Percentiles rank a stretch among this genome's conserved stretches.
Evolutionary conservation across 352 stramenopile genomes (phyloP).

Genomic region (Globisporangium barbulae): DNA sequence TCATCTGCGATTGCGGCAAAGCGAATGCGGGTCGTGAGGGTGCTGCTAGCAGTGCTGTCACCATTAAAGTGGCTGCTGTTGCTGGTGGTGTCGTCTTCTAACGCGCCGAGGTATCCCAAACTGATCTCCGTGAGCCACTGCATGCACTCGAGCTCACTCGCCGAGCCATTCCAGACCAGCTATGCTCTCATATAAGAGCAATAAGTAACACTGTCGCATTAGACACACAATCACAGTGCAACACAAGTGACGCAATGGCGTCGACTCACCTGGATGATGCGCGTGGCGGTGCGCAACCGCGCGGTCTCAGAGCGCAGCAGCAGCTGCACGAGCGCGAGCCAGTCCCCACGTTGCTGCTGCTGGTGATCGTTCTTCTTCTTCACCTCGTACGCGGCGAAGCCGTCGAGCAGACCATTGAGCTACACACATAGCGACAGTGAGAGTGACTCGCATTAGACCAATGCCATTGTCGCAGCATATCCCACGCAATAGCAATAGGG

Average conservation of each 20-base stretch:
- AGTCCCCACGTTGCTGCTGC: constrained; percentile 45
- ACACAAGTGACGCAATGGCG: background rate
- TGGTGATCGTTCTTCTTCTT: constrained; percentile 39
- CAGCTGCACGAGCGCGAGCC: constrained; percentile 57
- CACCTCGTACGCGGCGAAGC: constrained; percentile 37
- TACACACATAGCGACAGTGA: constrained; percentile 16
- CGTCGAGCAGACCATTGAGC: constrained; percentile 59
- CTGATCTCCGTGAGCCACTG: constrained; percentile 77
- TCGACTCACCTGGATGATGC: constrained; percentile 41
- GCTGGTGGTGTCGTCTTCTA: constrained; percentile 29
- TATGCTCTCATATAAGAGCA: constrained; percentile 2
- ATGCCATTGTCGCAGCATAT: background rate
- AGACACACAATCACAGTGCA: background rate
- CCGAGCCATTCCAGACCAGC: constrained; percentile 43
- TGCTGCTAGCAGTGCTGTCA: background rate
- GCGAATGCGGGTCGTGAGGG: constrained; percentile 2
- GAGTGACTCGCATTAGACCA: background rate
- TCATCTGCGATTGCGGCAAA: constrained; percentile 38
- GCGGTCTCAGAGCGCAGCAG: constrained; percentile 53
- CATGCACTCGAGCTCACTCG: constrained; percentile 68
- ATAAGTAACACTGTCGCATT: background rate
- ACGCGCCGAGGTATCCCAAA: constrained; percentile 50
- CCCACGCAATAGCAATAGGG: background rate
- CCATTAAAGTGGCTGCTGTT: background rate
- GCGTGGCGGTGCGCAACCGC: constrained; percentile 48